Evolutionary conservation across 1,284 basidiomycete genomes (phyloP).

Genomic region (Moesziomyces sp.): DNA sequence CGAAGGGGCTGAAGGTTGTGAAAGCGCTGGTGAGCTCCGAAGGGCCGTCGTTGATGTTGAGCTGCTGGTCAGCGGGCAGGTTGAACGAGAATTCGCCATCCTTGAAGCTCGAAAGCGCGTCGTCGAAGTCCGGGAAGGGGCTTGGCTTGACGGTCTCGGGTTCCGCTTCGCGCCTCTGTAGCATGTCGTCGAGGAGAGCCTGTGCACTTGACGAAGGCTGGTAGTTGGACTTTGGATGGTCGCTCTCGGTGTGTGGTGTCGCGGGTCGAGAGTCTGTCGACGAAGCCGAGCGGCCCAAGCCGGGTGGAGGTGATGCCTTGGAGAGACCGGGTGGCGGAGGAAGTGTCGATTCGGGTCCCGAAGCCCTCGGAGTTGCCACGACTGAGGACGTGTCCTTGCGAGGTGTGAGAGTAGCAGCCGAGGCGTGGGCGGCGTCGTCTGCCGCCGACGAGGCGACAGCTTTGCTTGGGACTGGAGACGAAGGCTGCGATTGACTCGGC

Average conservation of each 20-base stretch:
- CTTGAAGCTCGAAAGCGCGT: constrained; percentile 56
- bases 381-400: constrained; percentile 11
- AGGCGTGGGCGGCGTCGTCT: constrained; percentile 2
- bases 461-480: constrained; percentile 33
- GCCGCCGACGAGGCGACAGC: constrained; percentile 34
- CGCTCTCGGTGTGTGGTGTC: constrained; percentile 74
- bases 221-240: constrained; percentile 74
- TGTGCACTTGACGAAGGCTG: constrained; percentile 86
- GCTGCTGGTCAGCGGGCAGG: constrained; percentile 42
- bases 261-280: constrained; percentile 71
- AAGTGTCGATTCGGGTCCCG: constrained; percentile 10
- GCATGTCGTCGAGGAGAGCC: constrained; percentile 84
- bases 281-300: constrained; percentile 49
- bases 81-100: constrained; percentile 66
- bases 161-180: constrained; percentile 78
- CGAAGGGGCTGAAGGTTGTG: constrained; percentile 41
- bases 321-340: constrained; percentile 61
- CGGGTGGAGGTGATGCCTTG: constrained; percentile 40
- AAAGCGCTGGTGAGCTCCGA: constrained; percentile 44
- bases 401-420: constrained; percentile 12
- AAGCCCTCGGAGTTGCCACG: constrained; percentile 4
- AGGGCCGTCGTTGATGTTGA: constrained; percentile 27
- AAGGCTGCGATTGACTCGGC: constrained; percentile 29
- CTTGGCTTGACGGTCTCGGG: constrained; percentile 72
- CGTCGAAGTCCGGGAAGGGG: constrained; percentile 64